These are phyloP conservation scores for Polytolypa hystricis DNA, from an alignment of 2,329 filamentous ascomycete genomes.

Conservation along the genomic window DNA sequence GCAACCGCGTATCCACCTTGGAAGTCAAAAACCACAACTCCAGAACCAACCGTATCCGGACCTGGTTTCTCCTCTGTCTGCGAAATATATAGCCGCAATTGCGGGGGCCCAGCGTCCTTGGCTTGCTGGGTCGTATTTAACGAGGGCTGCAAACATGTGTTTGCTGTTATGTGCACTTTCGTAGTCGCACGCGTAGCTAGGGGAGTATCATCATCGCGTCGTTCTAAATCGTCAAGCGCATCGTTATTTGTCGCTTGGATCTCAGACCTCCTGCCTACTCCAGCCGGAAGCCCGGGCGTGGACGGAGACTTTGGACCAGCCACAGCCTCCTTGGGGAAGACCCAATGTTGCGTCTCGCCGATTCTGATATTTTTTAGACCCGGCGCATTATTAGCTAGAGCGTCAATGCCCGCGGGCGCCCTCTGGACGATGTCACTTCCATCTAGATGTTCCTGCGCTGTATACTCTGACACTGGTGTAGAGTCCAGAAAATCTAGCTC, in stretches of 20 bases:
- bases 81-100: slow-evolving; percentile 70
- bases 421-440: slow-evolving; percentile 43
- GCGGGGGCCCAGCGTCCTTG: slow-evolving; percentile 45
- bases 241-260: slow-evolving; percentile 9
- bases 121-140: slow-evolving; percentile 38
- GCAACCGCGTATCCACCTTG: slow-evolving; percentile 59
- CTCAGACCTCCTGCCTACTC: not conserved
- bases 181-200: slow-evolving; percentile 30
- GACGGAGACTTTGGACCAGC: slow-evolving; percentile 33
- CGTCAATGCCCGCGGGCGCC: slow-evolving; percentile 37
- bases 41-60: slow-evolving; percentile 38
- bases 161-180: slow-evolving; percentile 67
- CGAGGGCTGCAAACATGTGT: slow-evolving; percentile 68
- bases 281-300: slow-evolving; percentile 11
- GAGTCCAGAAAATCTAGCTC: not conserved
- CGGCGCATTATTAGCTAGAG: slow-evolving; percentile 55
- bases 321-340: slow-evolving; percentile 49
- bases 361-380: slow-evolving; percentile 48
- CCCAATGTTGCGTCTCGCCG: slow-evolving; percentile 53
- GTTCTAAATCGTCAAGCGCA: slow-evolving; percentile 9
- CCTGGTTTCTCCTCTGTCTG: slow-evolving; percentile 53
- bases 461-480: slow-evolving; percentile 12
- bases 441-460: slow-evolving; percentile 22
- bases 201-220: slow-evolving; percentile 14
- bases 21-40: slow-evolving; percentile 41